Conservation (phyloP, 2,329 filamentous ascomycete genomes). For the Allantophomopsis lycopodina region DNA sequence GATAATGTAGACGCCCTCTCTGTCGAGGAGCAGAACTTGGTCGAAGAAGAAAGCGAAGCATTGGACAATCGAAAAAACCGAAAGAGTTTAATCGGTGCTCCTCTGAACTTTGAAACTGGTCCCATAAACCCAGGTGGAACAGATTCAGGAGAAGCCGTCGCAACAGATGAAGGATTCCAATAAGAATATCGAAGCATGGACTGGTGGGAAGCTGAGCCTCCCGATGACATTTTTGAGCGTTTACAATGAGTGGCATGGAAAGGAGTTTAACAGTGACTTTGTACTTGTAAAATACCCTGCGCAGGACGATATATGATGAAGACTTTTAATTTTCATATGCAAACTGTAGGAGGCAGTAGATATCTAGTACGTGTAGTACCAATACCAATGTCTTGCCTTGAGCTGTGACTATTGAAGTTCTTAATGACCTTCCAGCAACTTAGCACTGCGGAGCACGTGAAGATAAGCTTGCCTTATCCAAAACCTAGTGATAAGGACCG, state of each 20-base stretch:
- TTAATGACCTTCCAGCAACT: too few species aligned
- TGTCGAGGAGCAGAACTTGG: constrained; percentile 23
- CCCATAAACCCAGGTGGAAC: too few species aligned
- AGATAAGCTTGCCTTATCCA: constrained; percentile 4
- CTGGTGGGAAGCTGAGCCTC: too few species aligned
- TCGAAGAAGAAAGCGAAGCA: constrained; percentile 39
- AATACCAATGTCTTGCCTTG: too few species aligned
- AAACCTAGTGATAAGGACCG: background rate
- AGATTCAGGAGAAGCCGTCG: too few species aligned
- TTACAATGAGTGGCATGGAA: constrained; percentile 11
- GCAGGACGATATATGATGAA: constrained; percentile 2
- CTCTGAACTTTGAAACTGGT: constrained; percentile 3
- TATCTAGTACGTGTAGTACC: too few species aligned
- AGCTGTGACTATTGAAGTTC: too few species aligned
- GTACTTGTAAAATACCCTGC: constrained; percentile 5
- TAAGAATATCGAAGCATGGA: constrained; percentile 4
- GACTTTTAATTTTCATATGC: background rate
- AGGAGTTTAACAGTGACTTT: constrained; percentile 12
- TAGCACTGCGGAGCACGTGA: background rate
- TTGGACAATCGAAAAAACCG: constrained; percentile 37
- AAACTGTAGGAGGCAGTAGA: too few species aligned
- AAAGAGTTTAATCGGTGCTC: constrained; percentile 36
- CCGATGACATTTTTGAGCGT: constrained; percentile 5
- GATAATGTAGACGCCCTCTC: constrained; percentile 21
- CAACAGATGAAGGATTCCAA: constrained; percentile 10